A percentile compares a stretch with the other conserved stretches of the same genome.
Evolutionary conservation across 2,329 filamentous ascomycete species (phyloP).

Genomic region (Aspergillus aculeatus): DNA sequence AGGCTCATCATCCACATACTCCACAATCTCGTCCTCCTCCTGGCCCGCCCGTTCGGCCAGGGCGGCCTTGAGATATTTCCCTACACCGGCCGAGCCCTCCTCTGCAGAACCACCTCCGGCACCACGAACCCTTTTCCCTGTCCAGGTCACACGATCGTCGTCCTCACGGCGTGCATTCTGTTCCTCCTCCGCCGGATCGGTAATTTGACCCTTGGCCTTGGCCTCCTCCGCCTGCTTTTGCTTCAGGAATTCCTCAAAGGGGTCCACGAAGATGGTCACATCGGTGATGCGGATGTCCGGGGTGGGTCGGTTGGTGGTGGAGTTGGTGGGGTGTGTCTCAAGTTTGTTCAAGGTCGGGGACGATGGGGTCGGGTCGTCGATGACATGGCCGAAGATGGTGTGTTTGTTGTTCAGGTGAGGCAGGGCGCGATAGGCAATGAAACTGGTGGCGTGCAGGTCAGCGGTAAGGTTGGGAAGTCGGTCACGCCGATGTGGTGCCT

Average conservation of each 20-base stretch:
- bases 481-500: not conserved
- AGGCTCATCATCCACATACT: slow-evolving; percentile 61
- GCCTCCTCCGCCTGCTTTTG: slow-evolving; percentile 66
- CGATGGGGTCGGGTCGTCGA: slow-evolving; percentile 60
- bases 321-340: slow-evolving; percentile 73
- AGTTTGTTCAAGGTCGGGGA: slow-evolving; percentile 62
- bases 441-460: slow-evolving; percentile 45
- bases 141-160: slow-evolving; percentile 92
- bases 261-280: slow-evolving; percentile 84
- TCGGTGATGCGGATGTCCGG: slow-evolving; percentile 79
- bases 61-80: slow-evolving; percentile 77
- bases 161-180: slow-evolving; percentile 52
- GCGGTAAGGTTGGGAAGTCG: not conserved
- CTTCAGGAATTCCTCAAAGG: slow-evolving; percentile 89
- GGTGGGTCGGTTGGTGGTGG: slow-evolving; percentile 68
- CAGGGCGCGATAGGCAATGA: slow-evolving; percentile 82
- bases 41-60: slow-evolving; percentile 38
- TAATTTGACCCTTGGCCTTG: slow-evolving; percentile 41
- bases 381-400: slow-evolving; percentile 89
- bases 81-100: slow-evolving; percentile 55
- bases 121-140: slow-evolving; percentile 79
- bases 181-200: slow-evolving; percentile 25
- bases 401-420: slow-evolving; percentile 92
- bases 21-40: slow-evolving; percentile 60
- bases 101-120: slow-evolving; percentile 64